These are phyloP conservation scores for Emericellopsis atlantica DNA, from an alignment of 2,329 filamentous ascomycete species.

Conservation along the genomic window DNA sequence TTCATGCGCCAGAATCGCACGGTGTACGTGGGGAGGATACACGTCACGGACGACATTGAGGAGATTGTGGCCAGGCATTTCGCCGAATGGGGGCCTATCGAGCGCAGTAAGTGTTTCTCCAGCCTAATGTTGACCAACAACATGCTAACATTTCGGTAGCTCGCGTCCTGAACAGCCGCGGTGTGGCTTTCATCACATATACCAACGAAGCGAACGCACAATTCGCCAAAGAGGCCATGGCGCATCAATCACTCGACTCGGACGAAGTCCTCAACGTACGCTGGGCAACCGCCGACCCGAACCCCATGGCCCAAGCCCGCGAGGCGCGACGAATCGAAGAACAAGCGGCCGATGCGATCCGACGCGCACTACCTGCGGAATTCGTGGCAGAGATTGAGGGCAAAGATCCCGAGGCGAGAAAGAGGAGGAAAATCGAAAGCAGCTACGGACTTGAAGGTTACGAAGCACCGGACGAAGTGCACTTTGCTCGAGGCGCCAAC, in stretches of 20 bases:
- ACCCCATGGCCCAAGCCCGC: slow-evolving; percentile 85
- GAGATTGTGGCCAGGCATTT: slow-evolving; percentile 93
- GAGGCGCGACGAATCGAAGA: slow-evolving; percentile 86
- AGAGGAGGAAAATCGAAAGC: slow-evolving; percentile 80
- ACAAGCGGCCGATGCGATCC: slow-evolving; percentile 88
- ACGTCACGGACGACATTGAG: slow-evolving; percentile 93
- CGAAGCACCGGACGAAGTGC: slow-evolving; percentile 86
- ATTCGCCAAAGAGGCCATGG: slow-evolving; percentile 93
- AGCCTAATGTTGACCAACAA: not conserved
- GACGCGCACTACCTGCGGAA: slow-evolving; percentile 74
- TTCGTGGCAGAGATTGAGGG: slow-evolving; percentile 94
- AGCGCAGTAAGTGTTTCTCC: slow-evolving; percentile 42
- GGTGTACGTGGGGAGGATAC: slow-evolving; percentile 84
- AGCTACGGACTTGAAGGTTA: slow-evolving; percentile 83
- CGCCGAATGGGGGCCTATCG: slow-evolving; percentile 89
- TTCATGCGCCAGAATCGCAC: slow-evolving; percentile 93
- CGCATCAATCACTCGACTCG: slow-evolving; percentile 83
- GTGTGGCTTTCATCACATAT: slow-evolving; percentile 93
- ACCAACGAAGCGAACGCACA: slow-evolving; percentile 79
- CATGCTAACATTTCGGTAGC: slow-evolving; percentile 18
- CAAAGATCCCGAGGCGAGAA: slow-evolving; percentile 72
- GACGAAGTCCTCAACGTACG: slow-evolving; percentile 88
- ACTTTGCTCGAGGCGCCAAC: slow-evolving; percentile 71
- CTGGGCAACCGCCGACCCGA: slow-evolving; percentile 95
- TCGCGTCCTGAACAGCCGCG: slow-evolving; percentile 75